These are phyloP conservation scores for Phaffomyces opuntiae DNA, from an alignment of 805 yeast species.

Conservation along the genomic window DNA sequence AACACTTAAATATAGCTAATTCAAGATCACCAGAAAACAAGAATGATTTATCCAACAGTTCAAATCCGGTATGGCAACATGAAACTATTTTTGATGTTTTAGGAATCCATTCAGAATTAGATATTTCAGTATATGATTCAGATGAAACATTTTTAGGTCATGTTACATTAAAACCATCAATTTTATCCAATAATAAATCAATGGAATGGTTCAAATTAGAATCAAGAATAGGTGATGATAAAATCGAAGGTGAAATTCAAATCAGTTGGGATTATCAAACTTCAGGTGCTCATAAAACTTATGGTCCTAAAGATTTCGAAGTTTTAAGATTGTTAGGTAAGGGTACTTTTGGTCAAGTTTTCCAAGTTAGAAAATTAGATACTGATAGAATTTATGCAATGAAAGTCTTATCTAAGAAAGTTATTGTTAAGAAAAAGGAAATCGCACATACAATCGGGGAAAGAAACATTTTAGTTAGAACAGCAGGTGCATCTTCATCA, in stretches of 20 bases:
- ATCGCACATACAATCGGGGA: constrained; percentile 98
- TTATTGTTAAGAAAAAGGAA: constrained; percentile 93
- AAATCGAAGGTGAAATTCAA: constrained; percentile 70
- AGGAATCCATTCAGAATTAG: constrained; percentile 76
- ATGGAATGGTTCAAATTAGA: constrained; percentile 72
- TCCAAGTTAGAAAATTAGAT: constrained; percentile 88
- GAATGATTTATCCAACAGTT: constrained; percentile 25
- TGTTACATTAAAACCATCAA: constrained; percentile 63
- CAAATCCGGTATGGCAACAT: constrained; percentile 86
- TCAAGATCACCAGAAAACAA: constrained; percentile 10
- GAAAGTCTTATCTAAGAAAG: constrained; percentile 93
- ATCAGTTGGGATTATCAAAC: constrained; percentile 68
- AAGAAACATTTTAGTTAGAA: constrained; percentile 87
- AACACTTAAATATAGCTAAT: constrained; percentile 26
- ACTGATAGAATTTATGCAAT: constrained; percentile 91
- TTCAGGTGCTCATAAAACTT: constrained; percentile 59
- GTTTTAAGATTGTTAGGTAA: constrained; percentile 85
- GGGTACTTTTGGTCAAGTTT: constrained; percentile 97
- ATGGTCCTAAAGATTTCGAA: constrained; percentile 93
- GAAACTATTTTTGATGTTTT: constrained; percentile 90
- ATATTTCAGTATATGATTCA: constrained; percentile 87
- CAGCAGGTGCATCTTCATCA: constrained; percentile 83
- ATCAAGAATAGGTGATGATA: constrained; percentile 61
- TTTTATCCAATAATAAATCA: constrained; percentile 21
- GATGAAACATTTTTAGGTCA: constrained; percentile 87